Evolutionary conservation across 2,329 filamentous ascomycete species (phyloP).

Genomic region (Verticillium nonalfalfae): DNA sequence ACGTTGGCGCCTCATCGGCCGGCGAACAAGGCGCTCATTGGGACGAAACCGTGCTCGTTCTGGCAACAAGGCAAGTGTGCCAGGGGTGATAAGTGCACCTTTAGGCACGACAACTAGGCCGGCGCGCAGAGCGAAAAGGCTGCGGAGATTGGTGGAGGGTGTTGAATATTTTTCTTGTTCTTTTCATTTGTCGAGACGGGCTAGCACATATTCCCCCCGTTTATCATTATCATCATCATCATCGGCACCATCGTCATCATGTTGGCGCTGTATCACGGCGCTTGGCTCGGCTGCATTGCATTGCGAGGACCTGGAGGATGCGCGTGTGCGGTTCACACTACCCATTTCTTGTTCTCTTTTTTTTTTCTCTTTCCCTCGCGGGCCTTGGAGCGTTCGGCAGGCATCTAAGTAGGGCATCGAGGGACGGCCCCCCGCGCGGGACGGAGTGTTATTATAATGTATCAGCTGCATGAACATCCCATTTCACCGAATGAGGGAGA

Average conservation of each 20-base stretch:
- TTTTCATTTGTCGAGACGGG: not conserved
- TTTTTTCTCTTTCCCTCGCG: no score
- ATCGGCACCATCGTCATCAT: no score
- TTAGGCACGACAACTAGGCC: slow-evolving; percentile 51
- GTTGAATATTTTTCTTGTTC: not conserved
- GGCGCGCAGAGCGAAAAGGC: not conserved
- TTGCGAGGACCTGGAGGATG: not conserved
- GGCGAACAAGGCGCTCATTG: slow-evolving; percentile 51
- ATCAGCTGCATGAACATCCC: not conserved
- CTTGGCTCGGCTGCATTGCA: not conserved
- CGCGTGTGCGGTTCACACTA: no score
- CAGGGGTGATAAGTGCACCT: slow-evolving; percentile 69
- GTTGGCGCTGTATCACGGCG: not conserved
- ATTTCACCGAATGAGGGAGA: not conserved
- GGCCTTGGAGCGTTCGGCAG: not conserved
- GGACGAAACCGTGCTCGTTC: slow-evolving; percentile 64
- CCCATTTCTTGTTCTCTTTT: no score
- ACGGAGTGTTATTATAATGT: not conserved
- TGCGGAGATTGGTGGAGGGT: not conserved
- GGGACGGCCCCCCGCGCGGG: not conserved
- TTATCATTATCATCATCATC: not conserved
- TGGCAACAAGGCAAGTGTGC: slow-evolving; percentile 66
- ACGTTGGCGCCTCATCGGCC: slow-evolving; percentile 34
- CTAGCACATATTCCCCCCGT: not conserved
- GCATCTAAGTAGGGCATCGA: not conserved